Conservation (phyloP, 2,329 filamentous ascomycete species). For the Exophiala bonariae region DNA sequence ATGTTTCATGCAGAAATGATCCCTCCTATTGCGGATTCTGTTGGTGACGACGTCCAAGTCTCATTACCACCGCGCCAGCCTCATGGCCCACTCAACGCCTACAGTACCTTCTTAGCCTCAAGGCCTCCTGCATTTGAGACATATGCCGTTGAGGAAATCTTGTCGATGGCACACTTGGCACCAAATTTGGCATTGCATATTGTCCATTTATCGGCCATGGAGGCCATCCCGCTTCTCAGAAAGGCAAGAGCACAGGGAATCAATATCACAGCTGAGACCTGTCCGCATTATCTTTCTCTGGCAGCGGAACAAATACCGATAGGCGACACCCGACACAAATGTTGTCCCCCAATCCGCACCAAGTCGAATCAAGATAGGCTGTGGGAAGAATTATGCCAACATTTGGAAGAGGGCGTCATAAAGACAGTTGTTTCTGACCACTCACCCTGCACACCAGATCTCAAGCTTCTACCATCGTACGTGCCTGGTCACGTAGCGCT, state of each 20-base stretch:
- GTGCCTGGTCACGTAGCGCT: constrained; percentile 53
- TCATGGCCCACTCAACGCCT: constrained; percentile 70
- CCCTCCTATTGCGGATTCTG: constrained; percentile 77
- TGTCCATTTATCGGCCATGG: constrained; percentile 85
- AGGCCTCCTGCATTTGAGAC: constrained; percentile 89
- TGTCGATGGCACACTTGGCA: constrained; percentile 76
- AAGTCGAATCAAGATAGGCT: constrained; percentile 79
- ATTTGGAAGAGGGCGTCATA: constrained; percentile 72
- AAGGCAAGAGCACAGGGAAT: constrained; percentile 71
- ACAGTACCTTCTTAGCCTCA: constrained; percentile 88
- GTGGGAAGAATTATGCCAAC: constrained; percentile 73
- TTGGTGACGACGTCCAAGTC: constrained; percentile 72
- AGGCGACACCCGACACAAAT: constrained; percentile 91
- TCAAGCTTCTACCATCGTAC: constrained; percentile 79
- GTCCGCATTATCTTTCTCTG: constrained; percentile 89
- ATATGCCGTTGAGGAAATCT: constrained; percentile 82
- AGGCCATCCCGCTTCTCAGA: constrained; percentile 79
- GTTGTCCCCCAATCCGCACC: constrained; percentile 86
- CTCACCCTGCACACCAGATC: constrained; percentile 90
- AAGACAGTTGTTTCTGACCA: constrained; percentile 92
- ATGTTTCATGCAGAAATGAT: constrained; percentile 99
- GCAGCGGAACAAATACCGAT: constrained; percentile 78
- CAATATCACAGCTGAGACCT: constrained; percentile 90
- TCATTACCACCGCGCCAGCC: constrained; percentile 70
- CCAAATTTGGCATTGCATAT: constrained; percentile 87